phyloP scores from a whole-genome alignment of 768 basidiomycete species.

The Tephrocybe sp. region DNA sequence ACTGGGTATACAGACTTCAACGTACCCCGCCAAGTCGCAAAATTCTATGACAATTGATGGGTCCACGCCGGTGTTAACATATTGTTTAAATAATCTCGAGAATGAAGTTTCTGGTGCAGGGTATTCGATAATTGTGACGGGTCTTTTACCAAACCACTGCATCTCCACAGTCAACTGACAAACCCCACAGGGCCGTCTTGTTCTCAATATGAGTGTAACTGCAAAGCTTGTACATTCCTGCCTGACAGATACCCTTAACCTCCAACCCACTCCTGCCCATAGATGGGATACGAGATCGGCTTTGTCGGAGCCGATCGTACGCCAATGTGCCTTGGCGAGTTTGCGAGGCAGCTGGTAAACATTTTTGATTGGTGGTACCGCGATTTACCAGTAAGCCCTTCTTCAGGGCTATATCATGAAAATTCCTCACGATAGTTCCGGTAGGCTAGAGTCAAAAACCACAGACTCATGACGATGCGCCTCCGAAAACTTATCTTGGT shows the following conservation, averaged over 20 bases:
- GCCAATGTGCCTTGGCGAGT: slow-evolving; percentile 1
- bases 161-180: too few relatives aligned
- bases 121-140: too few relatives aligned
- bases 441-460: too few relatives aligned
- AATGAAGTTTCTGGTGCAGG: too few relatives aligned
- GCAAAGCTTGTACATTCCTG: not conserved
- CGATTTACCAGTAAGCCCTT: not conserved
- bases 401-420: too few relatives aligned
- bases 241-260: not conserved
- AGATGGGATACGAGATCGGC: slow-evolving; percentile 2
- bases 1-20: too few relatives aligned
- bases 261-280: not conserved
- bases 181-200: not conserved
- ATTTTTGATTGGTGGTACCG: slow-evolving; percentile 8
- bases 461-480: too few relatives aligned
- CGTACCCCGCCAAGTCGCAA: not conserved
- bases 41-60: too few relatives aligned
- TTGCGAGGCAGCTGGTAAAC: slow-evolving; percentile 5
- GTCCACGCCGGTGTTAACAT: too few relatives aligned
- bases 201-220: not conserved
- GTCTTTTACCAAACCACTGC: too few relatives aligned
- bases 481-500: slow-evolving; percentile 5
- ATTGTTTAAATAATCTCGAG: too few relatives aligned
- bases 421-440: too few relatives aligned
- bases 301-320: not conserved